A percentile compares a stretch with the other conserved stretches of the same genome.
phyloP scores from a whole-genome alignment of 2,329 filamentous ascomycete genomes.

The Cordyceps cicadae region DNA sequence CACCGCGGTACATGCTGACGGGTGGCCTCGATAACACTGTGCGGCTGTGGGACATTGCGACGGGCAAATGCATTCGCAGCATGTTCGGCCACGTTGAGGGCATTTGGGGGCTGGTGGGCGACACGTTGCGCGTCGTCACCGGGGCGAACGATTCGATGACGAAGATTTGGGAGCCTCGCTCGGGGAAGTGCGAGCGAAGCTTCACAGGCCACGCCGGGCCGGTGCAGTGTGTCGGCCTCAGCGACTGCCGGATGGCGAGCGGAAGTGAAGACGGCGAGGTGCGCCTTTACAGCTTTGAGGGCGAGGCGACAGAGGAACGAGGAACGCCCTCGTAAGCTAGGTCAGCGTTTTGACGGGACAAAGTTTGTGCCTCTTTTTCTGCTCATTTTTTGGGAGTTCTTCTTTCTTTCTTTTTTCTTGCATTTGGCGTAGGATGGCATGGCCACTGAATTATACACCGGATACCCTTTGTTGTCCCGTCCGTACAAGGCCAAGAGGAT shows the following conservation, averaged over 20 bases:
- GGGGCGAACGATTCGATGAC: slow-evolving; percentile 91
- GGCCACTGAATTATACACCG: background rate
- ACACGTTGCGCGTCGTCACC: slow-evolving; percentile 79
- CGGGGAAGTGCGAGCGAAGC: slow-evolving; percentile 84
- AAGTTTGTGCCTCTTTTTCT: slow-evolving; percentile 7
- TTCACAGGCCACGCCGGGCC: slow-evolving; percentile 86
- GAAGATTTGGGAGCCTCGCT: slow-evolving; percentile 86
- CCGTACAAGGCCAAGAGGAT: background rate
- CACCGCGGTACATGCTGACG: slow-evolving; percentile 86
- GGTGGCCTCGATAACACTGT: slow-evolving; percentile 87
- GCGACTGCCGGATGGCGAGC: slow-evolving; percentile 80
- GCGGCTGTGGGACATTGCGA: slow-evolving; percentile 81
- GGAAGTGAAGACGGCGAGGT: slow-evolving; percentile 93
- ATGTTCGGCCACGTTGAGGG: slow-evolving; percentile 97
- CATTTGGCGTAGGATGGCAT: background rate
- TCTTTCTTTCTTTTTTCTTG: background rate
- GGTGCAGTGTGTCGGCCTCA: slow-evolving; percentile 86
- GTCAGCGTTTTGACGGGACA: slow-evolving; percentile 27
- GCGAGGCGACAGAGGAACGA: slow-evolving; percentile 38
- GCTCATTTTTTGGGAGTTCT: background rate
- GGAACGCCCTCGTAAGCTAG: slow-evolving; percentile 40
- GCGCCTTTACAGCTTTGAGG: slow-evolving; percentile 69
- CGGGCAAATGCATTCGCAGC: slow-evolving; percentile 74
- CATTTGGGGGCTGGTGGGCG: slow-evolving; percentile 85
- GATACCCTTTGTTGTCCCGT: slow-evolving; percentile 7